Evolutionary conservation across 2,329 filamentous ascomycete genomes (phyloP), one percentile per base, ranked within the genome.

Genomic region (Didymella pinodella): DNA sequence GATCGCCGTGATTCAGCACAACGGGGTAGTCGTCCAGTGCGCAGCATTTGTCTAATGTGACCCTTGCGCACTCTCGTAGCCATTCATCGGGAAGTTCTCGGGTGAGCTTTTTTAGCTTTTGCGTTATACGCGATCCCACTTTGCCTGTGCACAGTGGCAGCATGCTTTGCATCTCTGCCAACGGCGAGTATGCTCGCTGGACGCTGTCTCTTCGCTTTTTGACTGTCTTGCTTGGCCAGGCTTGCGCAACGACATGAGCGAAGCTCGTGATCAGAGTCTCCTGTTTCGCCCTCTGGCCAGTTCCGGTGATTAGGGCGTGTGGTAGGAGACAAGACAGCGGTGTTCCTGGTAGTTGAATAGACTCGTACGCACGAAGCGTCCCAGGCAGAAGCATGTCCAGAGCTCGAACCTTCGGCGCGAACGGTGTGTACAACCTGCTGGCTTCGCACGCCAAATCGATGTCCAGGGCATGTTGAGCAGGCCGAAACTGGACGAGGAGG

Each of bases 1-100:
- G 73, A 65, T 90, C 87, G 0, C 87, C 87, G 53, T 89, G 87
- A 6, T 82, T 88, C 11, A 89, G 70, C 4, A 83, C 81, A 75
- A 86, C 83, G 0, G 85, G 85, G 4, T 86, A 73, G 5, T 66
- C 29, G 0, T 48, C 29, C 77, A 86, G 44, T 82, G 89, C 54
- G 78, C 88, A 51, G 1, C 75, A 8, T 0, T 34, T 29, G 0
- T 46, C 6, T 29, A 75, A 43, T 7, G 57, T 61, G 14, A 7
- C 38, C 7, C 25, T 28, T 28, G 75, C 74, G 53, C 48, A 59
- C 16, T 22, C 7, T 31, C 71, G 57, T 0, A 77, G 54, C n/a
- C 20, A 28, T 2, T 44, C 5, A 26, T 68, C 61, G 0, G 76
- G 75, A 2, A 78, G 65, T 3, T 69, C 45, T 11, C 26, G n/a